Conservation (phyloP, 768 basidiomycete genomes). For the Dendrothele bispora region DNA sequence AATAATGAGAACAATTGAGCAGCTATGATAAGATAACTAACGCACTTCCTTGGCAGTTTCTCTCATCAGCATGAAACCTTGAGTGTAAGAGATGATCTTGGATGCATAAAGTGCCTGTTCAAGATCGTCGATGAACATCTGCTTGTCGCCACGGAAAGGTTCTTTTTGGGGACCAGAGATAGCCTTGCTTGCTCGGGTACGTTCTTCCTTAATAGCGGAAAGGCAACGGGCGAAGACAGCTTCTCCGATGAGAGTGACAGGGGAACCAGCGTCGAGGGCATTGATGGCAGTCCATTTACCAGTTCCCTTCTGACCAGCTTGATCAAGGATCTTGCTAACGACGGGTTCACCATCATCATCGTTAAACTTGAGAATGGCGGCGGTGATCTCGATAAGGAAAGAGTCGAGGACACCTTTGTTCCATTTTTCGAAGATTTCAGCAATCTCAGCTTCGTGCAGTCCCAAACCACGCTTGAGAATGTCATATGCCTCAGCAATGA, state of each 20-base stretch:
- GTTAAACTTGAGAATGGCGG: constrained; percentile 95
- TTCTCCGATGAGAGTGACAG: constrained; percentile 98
- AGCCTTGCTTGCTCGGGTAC: constrained; percentile 86
- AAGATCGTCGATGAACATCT: constrained; percentile 98
- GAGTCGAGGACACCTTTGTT: constrained; percentile 99
- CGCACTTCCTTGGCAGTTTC: constrained; percentile 90
- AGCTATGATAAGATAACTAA: constrained; percentile 1
- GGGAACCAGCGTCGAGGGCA: constrained; percentile 89
- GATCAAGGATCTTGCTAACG: constrained; percentile 91
- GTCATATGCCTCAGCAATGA: constrained; percentile 98
- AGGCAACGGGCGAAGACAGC: constrained; percentile 99
- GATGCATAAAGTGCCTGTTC: constrained; percentile 99
- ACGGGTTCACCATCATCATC: constrained; percentile 93
- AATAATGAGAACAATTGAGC: background rate
- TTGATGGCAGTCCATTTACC: constrained; percentile 99
- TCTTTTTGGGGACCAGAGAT: constrained; percentile 91
- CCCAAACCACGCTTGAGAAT: constrained; percentile 97
- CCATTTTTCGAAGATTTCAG: constrained; percentile 92
- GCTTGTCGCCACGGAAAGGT: constrained; percentile 95
- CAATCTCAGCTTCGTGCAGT: constrained; percentile 84
- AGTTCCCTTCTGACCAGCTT: constrained; percentile 98
- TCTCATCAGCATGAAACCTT: constrained; percentile 99
- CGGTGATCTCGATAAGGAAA: constrained; percentile 98
- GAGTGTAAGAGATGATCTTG: constrained; percentile 99
- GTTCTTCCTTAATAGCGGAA: constrained; percentile 96